Evolutionary conservation across 2,329 filamentous ascomycete species (phyloP).

Genomic region (Davidsoniella australis): DNA sequence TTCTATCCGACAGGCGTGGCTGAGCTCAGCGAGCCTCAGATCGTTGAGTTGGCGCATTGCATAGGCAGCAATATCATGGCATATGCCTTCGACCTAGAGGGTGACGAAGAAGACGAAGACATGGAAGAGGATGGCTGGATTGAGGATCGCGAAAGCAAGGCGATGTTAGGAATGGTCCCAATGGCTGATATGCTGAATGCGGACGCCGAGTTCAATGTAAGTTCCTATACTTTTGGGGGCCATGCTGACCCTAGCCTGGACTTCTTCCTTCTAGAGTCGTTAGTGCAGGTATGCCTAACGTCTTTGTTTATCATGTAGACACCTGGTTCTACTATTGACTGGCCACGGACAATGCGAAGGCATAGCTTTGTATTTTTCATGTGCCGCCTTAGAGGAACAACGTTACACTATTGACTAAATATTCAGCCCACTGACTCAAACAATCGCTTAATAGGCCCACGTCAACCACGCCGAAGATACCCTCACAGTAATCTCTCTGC

Average conservation of each 20-base stretch:
- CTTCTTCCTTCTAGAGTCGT: not conserved
- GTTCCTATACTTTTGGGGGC: not conserved
- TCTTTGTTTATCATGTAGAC: not conserved
- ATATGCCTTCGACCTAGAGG: slow-evolving; percentile 71
- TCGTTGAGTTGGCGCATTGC: slow-evolving; percentile 45
- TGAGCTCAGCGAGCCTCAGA: slow-evolving; percentile 25
- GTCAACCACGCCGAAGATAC: slow-evolving; percentile 35
- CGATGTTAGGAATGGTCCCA: slow-evolving; percentile 70
- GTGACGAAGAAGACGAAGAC: slow-evolving; percentile 33
- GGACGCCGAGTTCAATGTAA: slow-evolving; percentile 64
- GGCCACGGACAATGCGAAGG: too few relatives aligned
- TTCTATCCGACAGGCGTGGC: slow-evolving; percentile 26
- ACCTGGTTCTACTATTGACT: not conserved
- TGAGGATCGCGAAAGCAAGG: slow-evolving; percentile 40
- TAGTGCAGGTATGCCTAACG: too few relatives aligned
- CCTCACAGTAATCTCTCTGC: slow-evolving; percentile 56
- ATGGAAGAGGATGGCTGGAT: slow-evolving; percentile 47
- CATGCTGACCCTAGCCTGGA: too few relatives aligned
- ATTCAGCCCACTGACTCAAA: not conserved
- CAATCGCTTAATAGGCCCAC: slow-evolving; percentile 25
- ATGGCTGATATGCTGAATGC: slow-evolving; percentile 83
- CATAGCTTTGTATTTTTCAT: too few relatives aligned
- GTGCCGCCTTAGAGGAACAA: too few relatives aligned
- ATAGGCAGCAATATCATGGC: slow-evolving; percentile 88
- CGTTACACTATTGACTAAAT: not conserved